Evolutionary conservation across 148 eudicot species (phyloP).

Genomic region (Pouteria glomerata): DNA sequence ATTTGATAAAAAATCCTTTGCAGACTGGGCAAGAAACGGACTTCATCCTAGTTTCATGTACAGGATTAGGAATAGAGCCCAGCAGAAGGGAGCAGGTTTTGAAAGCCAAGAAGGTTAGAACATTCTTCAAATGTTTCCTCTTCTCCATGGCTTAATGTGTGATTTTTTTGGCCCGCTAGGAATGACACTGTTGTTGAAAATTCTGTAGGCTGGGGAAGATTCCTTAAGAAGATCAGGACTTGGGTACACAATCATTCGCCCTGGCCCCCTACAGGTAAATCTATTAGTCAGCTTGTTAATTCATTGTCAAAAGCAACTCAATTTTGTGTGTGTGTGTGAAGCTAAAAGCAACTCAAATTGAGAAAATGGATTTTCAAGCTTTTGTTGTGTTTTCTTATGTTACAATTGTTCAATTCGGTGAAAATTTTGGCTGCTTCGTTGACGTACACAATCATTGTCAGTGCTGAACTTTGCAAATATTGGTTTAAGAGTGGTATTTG

Average conservation of each 20-base stretch:
- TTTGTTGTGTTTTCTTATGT: neutral
- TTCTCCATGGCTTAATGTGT: too few species aligned
- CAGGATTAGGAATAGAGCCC: constrained; percentile 79
- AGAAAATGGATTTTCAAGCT: neutral
- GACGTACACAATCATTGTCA: neutral
- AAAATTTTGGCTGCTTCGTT: neutral
- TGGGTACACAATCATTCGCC: constrained; percentile 94
- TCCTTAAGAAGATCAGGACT: constrained; percentile 88
- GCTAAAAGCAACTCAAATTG: too few species aligned
- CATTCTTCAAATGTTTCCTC: constrained; percentile 6
- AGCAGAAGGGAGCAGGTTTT: constrained; percentile 85
- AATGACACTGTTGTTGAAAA: neutral
- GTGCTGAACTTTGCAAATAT: neutral
- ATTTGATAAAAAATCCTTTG: constrained; percentile 13
- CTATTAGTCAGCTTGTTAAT: neutral
- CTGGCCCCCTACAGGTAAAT: constrained; percentile 83
- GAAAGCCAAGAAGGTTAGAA: constrained; percentile 76
- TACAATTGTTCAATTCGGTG: neutral
- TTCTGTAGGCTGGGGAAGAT: constrained; percentile 89
- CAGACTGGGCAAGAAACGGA: constrained; percentile 99
- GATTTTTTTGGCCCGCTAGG: neutral
- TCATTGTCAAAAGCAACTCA: neutral
- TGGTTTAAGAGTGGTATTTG: neutral
- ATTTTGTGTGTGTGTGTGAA: too few species aligned
- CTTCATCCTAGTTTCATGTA: constrained; percentile 89